Percentiles rank a stretch among this genome's conserved stretches.
Conservation (phyloP, 148 eudicot species). For the Camellia sinensis region DNA sequence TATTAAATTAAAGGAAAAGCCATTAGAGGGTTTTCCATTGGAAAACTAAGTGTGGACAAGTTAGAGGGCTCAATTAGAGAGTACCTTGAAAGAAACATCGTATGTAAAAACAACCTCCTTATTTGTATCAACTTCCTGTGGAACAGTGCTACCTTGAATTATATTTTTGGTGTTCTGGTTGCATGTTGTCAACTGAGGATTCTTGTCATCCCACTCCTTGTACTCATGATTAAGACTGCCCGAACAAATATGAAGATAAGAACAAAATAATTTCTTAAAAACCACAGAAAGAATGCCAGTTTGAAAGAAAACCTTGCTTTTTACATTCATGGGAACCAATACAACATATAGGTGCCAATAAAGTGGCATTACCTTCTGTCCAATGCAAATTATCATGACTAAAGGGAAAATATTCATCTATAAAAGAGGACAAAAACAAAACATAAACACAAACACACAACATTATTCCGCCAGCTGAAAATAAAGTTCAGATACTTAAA, state of each 20-base stretch:
- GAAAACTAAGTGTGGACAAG: neutral
- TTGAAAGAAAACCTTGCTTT: neutral
- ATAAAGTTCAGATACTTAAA: neutral
- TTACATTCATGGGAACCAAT: neutral
- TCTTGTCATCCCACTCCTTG: constrained; percentile 24
- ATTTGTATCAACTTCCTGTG: constrained; percentile 24
- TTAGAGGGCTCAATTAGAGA: neutral
- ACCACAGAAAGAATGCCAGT: constrained; percentile 13
- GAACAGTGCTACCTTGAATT: constrained; percentile 18
- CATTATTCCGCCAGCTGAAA: neutral
- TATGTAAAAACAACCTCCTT: constrained; percentile 26
- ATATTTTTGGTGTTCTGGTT: constrained; percentile 20
- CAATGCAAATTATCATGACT: neutral
- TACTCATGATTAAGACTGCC: constrained; percentile 53
- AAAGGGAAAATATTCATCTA: neutral
- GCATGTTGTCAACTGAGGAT: constrained; percentile 24
- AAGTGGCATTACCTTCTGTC: neutral
- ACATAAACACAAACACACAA: neutral
- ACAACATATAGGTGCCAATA: neutral
- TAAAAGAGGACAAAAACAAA: neutral
- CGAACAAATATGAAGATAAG: neutral
- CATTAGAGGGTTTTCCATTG: no score
- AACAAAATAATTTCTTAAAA: neutral
- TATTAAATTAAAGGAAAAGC: neutral
- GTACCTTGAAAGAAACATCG: constrained; percentile 59